Evolutionary conservation across 2,329 filamentous ascomycete genomes (phyloP).

Genomic region (Aspergillus sp.): DNA sequence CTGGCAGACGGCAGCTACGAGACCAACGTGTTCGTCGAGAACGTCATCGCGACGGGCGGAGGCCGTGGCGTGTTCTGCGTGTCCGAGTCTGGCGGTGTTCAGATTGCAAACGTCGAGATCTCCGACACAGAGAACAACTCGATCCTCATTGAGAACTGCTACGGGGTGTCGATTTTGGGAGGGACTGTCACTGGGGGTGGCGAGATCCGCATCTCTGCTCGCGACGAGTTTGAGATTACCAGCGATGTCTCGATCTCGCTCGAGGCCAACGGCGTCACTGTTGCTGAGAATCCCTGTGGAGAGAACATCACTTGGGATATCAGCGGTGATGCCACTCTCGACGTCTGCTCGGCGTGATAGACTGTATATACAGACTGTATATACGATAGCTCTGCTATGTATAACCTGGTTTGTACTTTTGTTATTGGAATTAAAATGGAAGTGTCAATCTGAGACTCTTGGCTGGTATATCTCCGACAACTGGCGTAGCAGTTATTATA

Average conservation of each 20-base stretch:
- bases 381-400: too few species aligned
- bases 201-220: conserved; percentile 6
- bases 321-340: conserved; percentile 5
- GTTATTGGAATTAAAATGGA: too few species aligned
- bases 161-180: conserved; percentile 10
- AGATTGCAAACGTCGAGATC: conserved; percentile 9
- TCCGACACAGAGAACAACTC: conserved; percentile 12
- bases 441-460: too few species aligned
- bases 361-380: too few species aligned
- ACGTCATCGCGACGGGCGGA: conserved; percentile 9
- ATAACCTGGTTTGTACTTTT: too few species aligned
- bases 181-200: conserved; percentile 11
- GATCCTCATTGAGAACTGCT: conserved; percentile 16
- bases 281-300: conserved; percentile 11
- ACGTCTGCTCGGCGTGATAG: too few species aligned
- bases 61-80: conserved; percentile 15
- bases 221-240: conserved; percentile 11
- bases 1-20: conserved; percentile 9
- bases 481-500: too few species aligned
- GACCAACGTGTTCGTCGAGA: conserved; percentile 13
- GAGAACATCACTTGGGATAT: conserved; percentile 16
- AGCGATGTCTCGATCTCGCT: conserved; percentile 8
- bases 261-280: conserved; percentile 9
- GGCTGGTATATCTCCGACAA: too few species aligned
- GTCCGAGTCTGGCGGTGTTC: conserved; percentile 8